Evolutionary conservation across 2,329 filamentous ascomycete species (phyloP), one percentile per base, ranked within the genome.

Genomic region (Metarhizium guizhouense): DNA sequence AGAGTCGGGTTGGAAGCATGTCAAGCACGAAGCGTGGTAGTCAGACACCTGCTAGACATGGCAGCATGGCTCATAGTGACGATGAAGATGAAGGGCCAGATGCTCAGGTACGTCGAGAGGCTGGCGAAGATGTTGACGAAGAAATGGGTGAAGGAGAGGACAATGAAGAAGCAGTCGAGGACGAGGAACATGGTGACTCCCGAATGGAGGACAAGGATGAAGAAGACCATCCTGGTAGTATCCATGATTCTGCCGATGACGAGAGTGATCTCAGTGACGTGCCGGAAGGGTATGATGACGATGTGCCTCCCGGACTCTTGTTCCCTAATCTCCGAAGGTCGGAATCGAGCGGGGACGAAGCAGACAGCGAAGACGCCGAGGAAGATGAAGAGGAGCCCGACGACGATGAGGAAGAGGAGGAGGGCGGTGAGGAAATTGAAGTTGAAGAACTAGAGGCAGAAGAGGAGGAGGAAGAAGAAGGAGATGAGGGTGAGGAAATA

Each of bases 211-310:
- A 60, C 58, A 64, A 63, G 50, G 60, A 63, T 40, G 62, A 67
- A 25, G 64, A 65, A 38, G 65, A 66, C 43, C 66, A 66, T 16
- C 56, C 77, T 0, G 80, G 79, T 6, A 88, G 81, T 57, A 70
- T 84, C 7, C 81, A 85, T 57, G 83, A 86, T 58, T 85, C 80
- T 45, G 84, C 81, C 0, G 84, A 87, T 59, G 83, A 86, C 54
- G 85, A 88, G 67, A 87, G 84, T 63, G 85, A 87, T 59, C 72
- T 88, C 0, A 87, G 83, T 53, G 85, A 88, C 58, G 79, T 84
- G 4, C 75, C 82, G 30, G 70, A 78, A 4, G 79, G 78, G 45
- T 82, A 81, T 56, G 79, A 84, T 53, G 79, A 83, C 48, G 78
- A 84, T 45, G 76, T 78, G 34, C 79, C 79, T 1, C 72, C 76